Percentiles rank a stretch among this genome's conserved stretches.
Conservation (phyloP, 139 green algal genomes). For the Micromonas commoda region DNA sequence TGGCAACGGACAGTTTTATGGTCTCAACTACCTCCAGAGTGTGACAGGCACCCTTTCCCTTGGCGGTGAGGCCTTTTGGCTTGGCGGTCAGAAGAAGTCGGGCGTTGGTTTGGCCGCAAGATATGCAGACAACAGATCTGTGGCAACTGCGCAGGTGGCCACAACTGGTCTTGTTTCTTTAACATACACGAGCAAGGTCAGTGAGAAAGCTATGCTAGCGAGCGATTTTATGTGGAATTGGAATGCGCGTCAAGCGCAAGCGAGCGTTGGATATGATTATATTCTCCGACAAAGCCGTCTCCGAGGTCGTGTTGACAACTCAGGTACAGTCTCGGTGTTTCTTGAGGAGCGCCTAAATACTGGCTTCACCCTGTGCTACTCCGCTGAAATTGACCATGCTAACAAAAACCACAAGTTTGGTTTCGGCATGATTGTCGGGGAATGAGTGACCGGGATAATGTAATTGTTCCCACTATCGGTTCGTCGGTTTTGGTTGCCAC, state of each 20-base stretch:
- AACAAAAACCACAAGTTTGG: conserved; percentile 95
- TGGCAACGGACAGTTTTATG: conserved; percentile 87
- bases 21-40: conserved; percentile 67
- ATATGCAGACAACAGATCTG: conserved; percentile 37
- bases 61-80: conserved; percentile 89
- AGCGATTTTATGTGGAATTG: conserved; percentile 92
- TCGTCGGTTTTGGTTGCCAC: no score
- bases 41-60: conserved; percentile 70
- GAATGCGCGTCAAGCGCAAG: conserved; percentile 73
- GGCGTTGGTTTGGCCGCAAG: conserved; percentile 61
- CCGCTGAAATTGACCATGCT: conserved; percentile 87
- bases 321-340: conserved; percentile 68
- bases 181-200: conserved; percentile 85
- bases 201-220: conserved; percentile 79
- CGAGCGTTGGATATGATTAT: conserved; percentile 95
- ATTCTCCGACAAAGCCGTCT: conserved; percentile 61
- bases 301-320: conserved; percentile 57
- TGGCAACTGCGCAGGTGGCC: conserved; percentile 67
- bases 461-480: no score
- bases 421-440: conserved; percentile 82
- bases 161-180: conserved; percentile 87
- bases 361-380: conserved; percentile 93
- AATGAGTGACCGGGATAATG: conserved; percentile 44
- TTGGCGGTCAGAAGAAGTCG: conserved; percentile 72
- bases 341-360: conserved; percentile 92